These are phyloP conservation scores for Lachancea lanzarotensis DNA, from an alignment of 805 yeast species.

Conservation along the genomic window DNA sequence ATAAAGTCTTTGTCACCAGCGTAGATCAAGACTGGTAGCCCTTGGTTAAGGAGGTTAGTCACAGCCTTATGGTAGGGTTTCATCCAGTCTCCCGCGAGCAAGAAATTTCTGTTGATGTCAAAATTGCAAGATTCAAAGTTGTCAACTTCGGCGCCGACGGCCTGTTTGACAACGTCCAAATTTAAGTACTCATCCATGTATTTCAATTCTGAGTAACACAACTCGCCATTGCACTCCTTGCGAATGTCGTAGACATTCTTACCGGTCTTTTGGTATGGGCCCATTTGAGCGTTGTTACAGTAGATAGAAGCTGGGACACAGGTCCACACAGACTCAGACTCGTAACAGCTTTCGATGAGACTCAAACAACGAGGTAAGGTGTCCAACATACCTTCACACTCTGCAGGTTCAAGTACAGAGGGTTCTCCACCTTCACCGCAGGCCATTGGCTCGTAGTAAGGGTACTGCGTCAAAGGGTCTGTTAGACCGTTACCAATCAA, in stretches of 20 bases:
- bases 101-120: slow-evolving; percentile 71
- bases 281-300: slow-evolving; percentile 80
- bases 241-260: slow-evolving; percentile 89
- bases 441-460: slow-evolving; percentile 85
- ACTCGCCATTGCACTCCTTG: slow-evolving; percentile 62
- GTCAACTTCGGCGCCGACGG: slow-evolving; percentile 88
- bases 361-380: slow-evolving; percentile 71
- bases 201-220: slow-evolving; percentile 76
- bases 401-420: slow-evolving; percentile 68
- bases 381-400: slow-evolving; percentile 64
- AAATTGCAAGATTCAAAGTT: slow-evolving; percentile 68
- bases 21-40: slow-evolving; percentile 76
- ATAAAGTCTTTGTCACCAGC: slow-evolving; percentile 96
- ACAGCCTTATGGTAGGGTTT: slow-evolving; percentile 80
- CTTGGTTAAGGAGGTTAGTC: slow-evolving; percentile 60
- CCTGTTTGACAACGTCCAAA: slow-evolving; percentile 63
- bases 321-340: slow-evolving; percentile 63
- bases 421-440: slow-evolving; percentile 88
- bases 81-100: slow-evolving; percentile 87
- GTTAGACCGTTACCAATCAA: slow-evolving; percentile 89
- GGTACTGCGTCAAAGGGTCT: slow-evolving; percentile 75
- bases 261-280: slow-evolving; percentile 78
- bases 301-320: slow-evolving; percentile 90
- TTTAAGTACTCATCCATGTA: slow-evolving; percentile 77
- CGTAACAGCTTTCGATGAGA: slow-evolving; percentile 74